Percentiles rank a stretch among this genome's conserved stretches.
These are phyloP conservation scores for Penicillium sp. DNA, from an alignment of 2,329 filamentous ascomycete genomes.

Conservation along the genomic window DNA sequence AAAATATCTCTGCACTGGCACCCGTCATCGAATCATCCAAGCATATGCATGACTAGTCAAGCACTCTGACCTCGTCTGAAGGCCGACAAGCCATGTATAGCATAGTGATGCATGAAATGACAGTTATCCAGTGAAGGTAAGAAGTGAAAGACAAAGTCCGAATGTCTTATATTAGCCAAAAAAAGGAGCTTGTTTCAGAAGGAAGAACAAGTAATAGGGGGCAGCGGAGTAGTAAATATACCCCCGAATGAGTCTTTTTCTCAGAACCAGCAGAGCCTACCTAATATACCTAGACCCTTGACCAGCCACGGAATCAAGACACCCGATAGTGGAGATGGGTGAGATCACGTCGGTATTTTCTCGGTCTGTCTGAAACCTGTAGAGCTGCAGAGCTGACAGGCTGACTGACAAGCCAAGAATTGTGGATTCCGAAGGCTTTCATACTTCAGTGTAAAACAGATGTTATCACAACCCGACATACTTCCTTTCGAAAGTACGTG, in stretches of 20 bases:
- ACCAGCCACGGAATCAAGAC: neutral
- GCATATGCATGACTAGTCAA: neutral
- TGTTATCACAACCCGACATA: neutral
- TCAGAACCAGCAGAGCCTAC: neutral
- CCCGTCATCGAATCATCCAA: neutral
- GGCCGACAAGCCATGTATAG: neutral
- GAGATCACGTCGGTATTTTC: neutral
- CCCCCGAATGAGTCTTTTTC: neutral
- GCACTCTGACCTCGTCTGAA: neutral
- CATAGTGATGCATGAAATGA: neutral
- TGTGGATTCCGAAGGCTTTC: neutral
- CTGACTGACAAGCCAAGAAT: neutral
- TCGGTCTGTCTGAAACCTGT: neutral
- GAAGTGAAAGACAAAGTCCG: neutral
- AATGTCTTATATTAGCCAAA: neutral
- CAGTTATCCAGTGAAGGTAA: neutral
- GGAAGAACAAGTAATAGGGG: neutral
- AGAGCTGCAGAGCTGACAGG: neutral
- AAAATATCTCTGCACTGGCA: neutral
- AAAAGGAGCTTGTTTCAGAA: neutral
- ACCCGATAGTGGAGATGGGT: conserved; percentile 1
- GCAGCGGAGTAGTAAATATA: neutral
- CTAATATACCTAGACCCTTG: neutral
- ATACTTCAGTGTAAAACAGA: neutral
- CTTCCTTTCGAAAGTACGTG: neutral